These are phyloP conservation scores for Tylopilus sp. DNA, from an alignment of 1,284 basidiomycete genomes.

Conservation along the genomic window DNA sequence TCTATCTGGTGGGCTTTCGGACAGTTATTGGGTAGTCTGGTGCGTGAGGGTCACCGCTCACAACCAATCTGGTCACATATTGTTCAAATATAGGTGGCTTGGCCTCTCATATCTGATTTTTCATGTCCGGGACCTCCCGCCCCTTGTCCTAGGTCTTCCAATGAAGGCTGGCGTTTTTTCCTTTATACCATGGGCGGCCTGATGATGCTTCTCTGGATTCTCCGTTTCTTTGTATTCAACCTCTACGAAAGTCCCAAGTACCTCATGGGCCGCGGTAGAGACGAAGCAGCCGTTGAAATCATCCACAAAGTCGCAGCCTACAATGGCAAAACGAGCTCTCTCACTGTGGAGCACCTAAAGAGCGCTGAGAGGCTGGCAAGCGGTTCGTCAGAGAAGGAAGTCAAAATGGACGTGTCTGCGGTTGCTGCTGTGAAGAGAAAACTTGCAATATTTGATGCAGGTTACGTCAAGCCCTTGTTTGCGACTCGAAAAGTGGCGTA, in stretches of 20 bases:
- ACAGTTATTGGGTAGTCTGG: conserved; percentile 56
- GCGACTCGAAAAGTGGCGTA: conserved; percentile 60
- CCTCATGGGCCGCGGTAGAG: conserved; percentile 69
- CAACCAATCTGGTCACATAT: neutral
- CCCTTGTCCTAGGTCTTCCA: conserved; percentile 44
- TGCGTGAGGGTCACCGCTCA: conserved; percentile 31
- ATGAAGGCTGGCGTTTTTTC: conserved; percentile 74
- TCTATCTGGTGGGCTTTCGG: conserved; percentile 69
- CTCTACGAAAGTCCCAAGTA: conserved; percentile 77
- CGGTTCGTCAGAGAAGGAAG: conserved; percentile 16
- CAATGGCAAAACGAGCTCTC: conserved; percentile 52
- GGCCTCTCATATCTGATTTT: conserved; percentile 64
- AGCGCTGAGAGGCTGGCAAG: conserved; percentile 25
- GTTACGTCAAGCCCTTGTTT: conserved; percentile 59
- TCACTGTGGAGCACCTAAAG: conserved; percentile 52
- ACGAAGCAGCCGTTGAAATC: conserved; percentile 69
- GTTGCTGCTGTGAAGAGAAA: conserved; percentile 43
- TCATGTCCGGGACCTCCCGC: conserved; percentile 50
- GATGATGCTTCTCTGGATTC: conserved; percentile 60
- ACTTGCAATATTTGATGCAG: conserved; percentile 44
- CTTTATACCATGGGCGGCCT: conserved; percentile 61
- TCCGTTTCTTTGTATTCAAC: conserved; percentile 74
- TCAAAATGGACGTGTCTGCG: conserved; percentile 37
- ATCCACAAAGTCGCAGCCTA: conserved; percentile 67
- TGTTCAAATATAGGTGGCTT: conserved; percentile 47